A percentile compares a stretch with the other conserved stretches of the same genome.
phyloP scores from a whole-genome alignment of 306 rosid genomes.

The Castanea crenata region DNA sequence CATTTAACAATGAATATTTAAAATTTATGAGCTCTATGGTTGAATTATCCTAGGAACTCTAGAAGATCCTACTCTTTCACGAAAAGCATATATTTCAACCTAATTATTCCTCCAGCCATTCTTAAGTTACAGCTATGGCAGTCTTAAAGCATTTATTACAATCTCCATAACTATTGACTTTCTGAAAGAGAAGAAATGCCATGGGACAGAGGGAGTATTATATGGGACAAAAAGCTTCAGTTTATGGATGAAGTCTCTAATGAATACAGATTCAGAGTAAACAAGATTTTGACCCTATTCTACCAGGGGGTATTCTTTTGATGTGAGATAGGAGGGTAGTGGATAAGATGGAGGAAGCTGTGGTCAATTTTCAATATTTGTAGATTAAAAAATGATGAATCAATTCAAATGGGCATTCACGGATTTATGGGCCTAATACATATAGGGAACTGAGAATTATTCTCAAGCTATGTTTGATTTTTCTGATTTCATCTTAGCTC shows the following conservation, averaged over 20 bases:
- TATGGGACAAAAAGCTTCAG: not conserved
- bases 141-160: not conserved
- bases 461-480: too few species aligned
- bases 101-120: not conserved
- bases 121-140: not conserved
- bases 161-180: not conserved
- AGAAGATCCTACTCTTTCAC: not conserved
- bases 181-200: not conserved
- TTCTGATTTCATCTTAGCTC: too few species aligned
- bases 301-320: not conserved
- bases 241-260: not conserved
- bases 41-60: too few species aligned
- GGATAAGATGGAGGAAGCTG: too few species aligned
- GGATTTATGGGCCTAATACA: too few species aligned
- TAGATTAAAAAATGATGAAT: too few species aligned
- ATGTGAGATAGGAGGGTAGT: too few species aligned
- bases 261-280: slow-evolving; percentile 4
- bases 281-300: not conserved
- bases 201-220: not conserved
- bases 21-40: too few species aligned
- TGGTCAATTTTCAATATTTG: too few species aligned
- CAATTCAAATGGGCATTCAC: too few species aligned
- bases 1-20: too few species aligned
- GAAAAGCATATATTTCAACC: not conserved
- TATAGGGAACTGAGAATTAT: too few species aligned